A percentile compares a stretch with the other conserved stretches of the same genome.
Evolutionary conservation across 2,329 filamentous ascomycete genomes (phyloP).

Genomic region (Verticillium nonalfalfae): DNA sequence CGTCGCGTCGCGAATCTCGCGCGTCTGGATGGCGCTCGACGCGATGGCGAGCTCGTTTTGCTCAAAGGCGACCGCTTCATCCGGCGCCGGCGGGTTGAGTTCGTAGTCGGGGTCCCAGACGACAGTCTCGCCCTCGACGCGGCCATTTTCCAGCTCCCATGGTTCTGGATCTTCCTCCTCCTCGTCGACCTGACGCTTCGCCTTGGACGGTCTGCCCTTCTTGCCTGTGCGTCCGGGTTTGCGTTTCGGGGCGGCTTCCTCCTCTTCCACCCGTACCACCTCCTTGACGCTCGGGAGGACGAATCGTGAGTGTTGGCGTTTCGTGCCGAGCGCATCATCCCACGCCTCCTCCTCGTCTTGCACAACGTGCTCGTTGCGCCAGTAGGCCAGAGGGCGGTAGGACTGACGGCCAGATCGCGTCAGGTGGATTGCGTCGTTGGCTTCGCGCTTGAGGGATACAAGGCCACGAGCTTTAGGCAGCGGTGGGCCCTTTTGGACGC

Average conservation of each 20-base stretch:
- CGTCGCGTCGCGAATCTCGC: conserved; percentile 55
- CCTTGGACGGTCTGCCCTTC: conserved; percentile 7
- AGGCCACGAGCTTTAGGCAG: conserved; percentile 49
- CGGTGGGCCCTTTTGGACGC: conserved; percentile 46
- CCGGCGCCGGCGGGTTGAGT: conserved; percentile 41
- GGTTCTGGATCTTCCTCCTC: conserved; percentile 54
- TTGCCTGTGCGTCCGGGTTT: conserved; percentile 18
- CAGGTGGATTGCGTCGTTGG: conserved; percentile 44
- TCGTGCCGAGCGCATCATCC: neutral
- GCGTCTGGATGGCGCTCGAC: conserved; percentile 48
- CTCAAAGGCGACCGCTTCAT: conserved; percentile 47
- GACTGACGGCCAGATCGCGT: conserved; percentile 75
- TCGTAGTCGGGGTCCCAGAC: conserved; percentile 57
- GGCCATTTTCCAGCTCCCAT: conserved; percentile 65
- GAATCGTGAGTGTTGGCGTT: conserved; percentile 31
- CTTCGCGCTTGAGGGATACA: conserved; percentile 43
- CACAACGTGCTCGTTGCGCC: conserved; percentile 76
- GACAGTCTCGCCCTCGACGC: conserved; percentile 56
- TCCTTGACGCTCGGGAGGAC: conserved; percentile 68
- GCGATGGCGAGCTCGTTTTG: conserved; percentile 53
- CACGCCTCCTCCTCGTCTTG: conserved; percentile 49
- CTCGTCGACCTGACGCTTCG: conserved; percentile 24
- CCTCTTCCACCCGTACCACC: conserved; percentile 67
- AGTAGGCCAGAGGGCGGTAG: conserved; percentile 73
- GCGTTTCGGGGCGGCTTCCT: conserved; percentile 25